Percentiles rank a stretch among this genome's conserved stretches.
Evolutionary conservation across 805 yeast genomes (phyloP).

Genomic region (Tetrapisispora fleetii): DNA sequence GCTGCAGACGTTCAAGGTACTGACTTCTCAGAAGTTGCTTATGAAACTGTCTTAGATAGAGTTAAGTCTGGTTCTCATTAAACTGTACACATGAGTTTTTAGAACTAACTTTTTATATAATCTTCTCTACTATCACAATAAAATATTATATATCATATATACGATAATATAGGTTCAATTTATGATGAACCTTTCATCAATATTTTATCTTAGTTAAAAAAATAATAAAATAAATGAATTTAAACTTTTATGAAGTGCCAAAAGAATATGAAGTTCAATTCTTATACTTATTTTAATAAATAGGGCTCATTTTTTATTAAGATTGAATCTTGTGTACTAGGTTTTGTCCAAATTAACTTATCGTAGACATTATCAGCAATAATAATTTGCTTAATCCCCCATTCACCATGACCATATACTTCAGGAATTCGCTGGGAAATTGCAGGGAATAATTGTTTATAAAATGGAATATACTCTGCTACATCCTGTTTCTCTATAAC

Average conservation of each 20-base stretch:
- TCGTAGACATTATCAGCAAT: constrained; percentile 46
- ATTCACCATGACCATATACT: constrained; percentile 40
- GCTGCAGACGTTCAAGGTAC: constrained; percentile 96
- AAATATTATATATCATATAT: too few relatives aligned
- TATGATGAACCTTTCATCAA: constrained; percentile 21
- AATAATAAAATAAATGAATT: background rate
- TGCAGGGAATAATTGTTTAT: constrained; percentile 43
- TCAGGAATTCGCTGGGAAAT: constrained; percentile 44
- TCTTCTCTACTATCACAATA: background rate
- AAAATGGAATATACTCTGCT: constrained; percentile 42
- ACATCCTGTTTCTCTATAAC: constrained; percentile 44
- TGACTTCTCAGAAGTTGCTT: constrained; percentile 92
- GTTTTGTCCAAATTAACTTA: constrained; percentile 37
- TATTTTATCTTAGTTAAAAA: constrained; percentile 13
- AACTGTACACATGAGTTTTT: background rate
- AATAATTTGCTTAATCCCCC: constrained; percentile 35
- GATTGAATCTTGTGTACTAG: constrained; percentile 29
- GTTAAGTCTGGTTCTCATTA: constrained; percentile 63
- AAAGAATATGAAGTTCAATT: background rate
- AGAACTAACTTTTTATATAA: background rate
- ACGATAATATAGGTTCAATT: background rate
- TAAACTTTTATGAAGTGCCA: too few relatives aligned
- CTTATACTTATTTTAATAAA: background rate
- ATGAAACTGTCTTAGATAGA: constrained; percentile 82
- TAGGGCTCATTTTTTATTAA: constrained; percentile 17